A percentile compares a stretch with the other conserved stretches of the same genome.
Conservation (phyloP, 2,329 filamentous ascomycete species). For the Grosmannia clavigera region DNA sequence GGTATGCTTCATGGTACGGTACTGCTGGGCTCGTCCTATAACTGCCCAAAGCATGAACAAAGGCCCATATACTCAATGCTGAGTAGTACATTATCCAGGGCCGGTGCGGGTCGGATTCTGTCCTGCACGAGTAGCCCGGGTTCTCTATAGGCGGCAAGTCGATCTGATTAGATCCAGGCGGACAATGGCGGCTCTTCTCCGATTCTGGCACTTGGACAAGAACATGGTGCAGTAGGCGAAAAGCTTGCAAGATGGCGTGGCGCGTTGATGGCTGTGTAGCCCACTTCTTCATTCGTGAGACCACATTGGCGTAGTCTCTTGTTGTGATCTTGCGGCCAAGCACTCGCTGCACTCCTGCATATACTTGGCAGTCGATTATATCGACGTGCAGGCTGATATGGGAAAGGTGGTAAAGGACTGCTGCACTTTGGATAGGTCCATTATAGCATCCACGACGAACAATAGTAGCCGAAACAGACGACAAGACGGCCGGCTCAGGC, state of each 20-base stretch:
- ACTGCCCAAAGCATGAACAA: constrained; percentile 59
- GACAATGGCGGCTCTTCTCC: constrained; percentile 8
- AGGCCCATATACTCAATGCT: constrained; percentile 75
- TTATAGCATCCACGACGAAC: constrained; percentile 37
- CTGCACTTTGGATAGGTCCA: constrained; percentile 63
- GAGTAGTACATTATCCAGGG: constrained; percentile 90
- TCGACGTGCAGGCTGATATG: constrained; percentile 85
- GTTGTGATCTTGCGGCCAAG: constrained; percentile 62
- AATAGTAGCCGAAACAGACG: constrained; percentile 16
- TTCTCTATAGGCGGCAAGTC: constrained; percentile 24
- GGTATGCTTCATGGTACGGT: background rate
- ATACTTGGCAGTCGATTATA: constrained; percentile 82
- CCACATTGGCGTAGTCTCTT: constrained; percentile 60
- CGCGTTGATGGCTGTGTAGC: constrained; percentile 61
- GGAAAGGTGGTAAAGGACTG: constrained; percentile 72
- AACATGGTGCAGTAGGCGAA: constrained; percentile 68
- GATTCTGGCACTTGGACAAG: constrained; percentile 41
- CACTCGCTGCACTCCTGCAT: constrained; percentile 64
- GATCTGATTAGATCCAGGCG: constrained; percentile 1
- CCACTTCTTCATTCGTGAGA: constrained; percentile 69
- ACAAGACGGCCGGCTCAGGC: no score
- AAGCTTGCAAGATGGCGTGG: constrained; percentile 73
- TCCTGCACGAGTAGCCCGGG: constrained; percentile 55
- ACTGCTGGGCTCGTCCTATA: background rate
- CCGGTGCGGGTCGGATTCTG: constrained; percentile 70